Base-by-base conservation (phyloP, 352 stramenopile genomes). In the Phytophthora boehmeriae region DNA sequence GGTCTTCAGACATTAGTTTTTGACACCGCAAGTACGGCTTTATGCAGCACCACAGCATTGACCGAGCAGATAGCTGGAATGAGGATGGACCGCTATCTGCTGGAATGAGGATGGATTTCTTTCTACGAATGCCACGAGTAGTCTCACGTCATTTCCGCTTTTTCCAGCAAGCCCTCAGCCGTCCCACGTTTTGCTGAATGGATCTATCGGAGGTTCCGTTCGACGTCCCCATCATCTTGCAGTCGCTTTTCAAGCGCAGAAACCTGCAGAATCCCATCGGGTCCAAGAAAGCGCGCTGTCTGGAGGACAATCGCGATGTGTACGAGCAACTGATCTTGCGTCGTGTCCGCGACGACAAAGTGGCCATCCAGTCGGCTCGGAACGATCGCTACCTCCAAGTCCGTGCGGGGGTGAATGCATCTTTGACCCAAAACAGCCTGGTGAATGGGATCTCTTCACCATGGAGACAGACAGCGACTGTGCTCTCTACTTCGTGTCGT, bases 131-230 rank as follows among this genome's bases (percentile, higher is more conserved):
- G n/a, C 35, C 35, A 42, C 8, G 19, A 6, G 35, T 42, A 16
- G 30, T 11, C 35, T 42, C 14, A 6, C 19, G 35, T 20, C 51
- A 59, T 22, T 61, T 54, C 11, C 34, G n/a, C 28, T 28, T 32
- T 61, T n/a, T 4, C 50, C 23, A 17, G 25, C 58, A 66, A 60
- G 11, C 8, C 11, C 41, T 4, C 49, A 64, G 35, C 4, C 25
- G 25, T 20, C 22, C 14, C 19, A 5, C 8, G 8, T 17, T 4
- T 42, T 19, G 8, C 19, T 50, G 25, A 3, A 73, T 76, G 68
- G 59, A 76, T 56, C 38, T 76, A 16, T 59, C 54, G 0, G 63
- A 75, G 1, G 63, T 80, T 47, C 63, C 68, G 36, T 73, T 77
- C 54, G 44, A 64, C 19, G 34, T 61, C 14, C 64, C 63, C 20